Conservation (phyloP, 768 basidiomycete genomes). For the Cantharellus anzutake region DNA sequence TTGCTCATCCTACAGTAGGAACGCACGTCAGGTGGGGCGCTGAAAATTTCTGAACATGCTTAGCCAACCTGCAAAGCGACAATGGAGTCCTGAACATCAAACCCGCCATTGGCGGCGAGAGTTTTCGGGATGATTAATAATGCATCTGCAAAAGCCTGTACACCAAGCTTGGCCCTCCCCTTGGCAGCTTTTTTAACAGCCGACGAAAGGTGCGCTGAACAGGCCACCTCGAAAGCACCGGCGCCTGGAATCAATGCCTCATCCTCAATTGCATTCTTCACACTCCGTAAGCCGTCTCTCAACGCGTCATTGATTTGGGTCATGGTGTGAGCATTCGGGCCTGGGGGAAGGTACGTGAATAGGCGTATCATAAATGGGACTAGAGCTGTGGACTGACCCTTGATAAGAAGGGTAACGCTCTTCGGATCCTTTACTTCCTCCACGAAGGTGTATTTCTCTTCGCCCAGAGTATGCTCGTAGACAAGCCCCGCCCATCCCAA, state of each 20-base stretch:
- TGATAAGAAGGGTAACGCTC: constrained; percentile 89
- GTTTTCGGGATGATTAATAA: constrained; percentile 92
- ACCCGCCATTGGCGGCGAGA: constrained; percentile 86
- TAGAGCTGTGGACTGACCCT: constrained; percentile 26
- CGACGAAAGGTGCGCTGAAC: constrained; percentile 64
- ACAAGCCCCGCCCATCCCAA: constrained; percentile 97
- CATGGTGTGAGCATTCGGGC: constrained; percentile 90
- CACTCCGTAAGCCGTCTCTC: constrained; percentile 85
- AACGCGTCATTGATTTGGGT: constrained; percentile 97
- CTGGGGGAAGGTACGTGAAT: constrained; percentile 11
- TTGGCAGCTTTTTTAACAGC: constrained; percentile 71
- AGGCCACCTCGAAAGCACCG: constrained; percentile 91
- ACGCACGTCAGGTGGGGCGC: constrained; percentile 6
- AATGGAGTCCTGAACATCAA: constrained; percentile 89
- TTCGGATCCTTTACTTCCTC: constrained; percentile 93
- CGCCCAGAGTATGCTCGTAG: constrained; percentile 96
- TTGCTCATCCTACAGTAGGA: constrained; percentile 54
- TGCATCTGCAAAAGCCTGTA: constrained; percentile 93
- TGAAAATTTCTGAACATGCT: constrained; percentile 3
- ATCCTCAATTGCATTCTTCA: constrained; percentile 95
- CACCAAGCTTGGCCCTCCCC: constrained; percentile 91
- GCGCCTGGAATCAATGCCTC: constrained; percentile 81
- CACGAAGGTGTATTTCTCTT: constrained; percentile 96
- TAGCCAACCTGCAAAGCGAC: constrained; percentile 64
- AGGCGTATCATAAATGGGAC: background rate